Conservation (phyloP, 176 grass and related monocot species). For the Avena atlantica region DNA sequence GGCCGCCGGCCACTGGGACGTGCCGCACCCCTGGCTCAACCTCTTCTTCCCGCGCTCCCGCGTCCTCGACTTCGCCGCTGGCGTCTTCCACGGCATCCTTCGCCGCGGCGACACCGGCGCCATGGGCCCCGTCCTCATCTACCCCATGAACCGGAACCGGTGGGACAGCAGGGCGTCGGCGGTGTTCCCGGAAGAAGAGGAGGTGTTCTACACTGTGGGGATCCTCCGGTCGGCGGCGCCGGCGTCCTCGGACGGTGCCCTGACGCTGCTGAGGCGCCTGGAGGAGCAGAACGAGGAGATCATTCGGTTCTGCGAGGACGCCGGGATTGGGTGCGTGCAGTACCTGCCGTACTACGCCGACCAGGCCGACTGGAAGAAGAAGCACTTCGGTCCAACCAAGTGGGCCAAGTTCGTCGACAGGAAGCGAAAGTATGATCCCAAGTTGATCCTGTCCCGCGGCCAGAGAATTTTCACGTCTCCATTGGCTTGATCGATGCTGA, state of each 20-base stretch:
- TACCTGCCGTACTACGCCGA: slow-evolving; percentile 68
- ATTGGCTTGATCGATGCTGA: too few species aligned
- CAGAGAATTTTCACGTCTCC: too few species aligned
- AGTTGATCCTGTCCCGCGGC: too few species aligned
- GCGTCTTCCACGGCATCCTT: background rate
- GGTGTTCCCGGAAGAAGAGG: slow-evolving; percentile 56
- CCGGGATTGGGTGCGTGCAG: slow-evolving; percentile 53
- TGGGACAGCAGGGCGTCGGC: slow-evolving; percentile 64
- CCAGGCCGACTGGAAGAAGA: slow-evolving; percentile 61
- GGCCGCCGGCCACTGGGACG: background rate
- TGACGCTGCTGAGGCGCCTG: slow-evolving; percentile 31
- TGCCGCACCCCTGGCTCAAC: background rate
- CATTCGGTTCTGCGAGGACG: slow-evolving; percentile 50
- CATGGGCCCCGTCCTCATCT: slow-evolving; percentile 60
- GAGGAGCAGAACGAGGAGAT: slow-evolving; percentile 65
- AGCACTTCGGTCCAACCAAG: slow-evolving; percentile 59
- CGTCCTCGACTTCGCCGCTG: background rate
- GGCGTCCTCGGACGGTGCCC: slow-evolving; percentile 23
- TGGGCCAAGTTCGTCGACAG: slow-evolving; percentile 55
- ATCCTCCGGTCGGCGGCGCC: slow-evolving; percentile 53
- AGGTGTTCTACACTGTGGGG: slow-evolving; percentile 75
- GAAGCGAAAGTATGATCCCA: slow-evolving; percentile 42
- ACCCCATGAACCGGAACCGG: slow-evolving; percentile 68
- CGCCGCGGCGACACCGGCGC: background rate
- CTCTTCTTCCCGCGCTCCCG: background rate